Conservation (phyloP, 345 rosid genomes). For the Chamaenerion angustifolium region DNA sequence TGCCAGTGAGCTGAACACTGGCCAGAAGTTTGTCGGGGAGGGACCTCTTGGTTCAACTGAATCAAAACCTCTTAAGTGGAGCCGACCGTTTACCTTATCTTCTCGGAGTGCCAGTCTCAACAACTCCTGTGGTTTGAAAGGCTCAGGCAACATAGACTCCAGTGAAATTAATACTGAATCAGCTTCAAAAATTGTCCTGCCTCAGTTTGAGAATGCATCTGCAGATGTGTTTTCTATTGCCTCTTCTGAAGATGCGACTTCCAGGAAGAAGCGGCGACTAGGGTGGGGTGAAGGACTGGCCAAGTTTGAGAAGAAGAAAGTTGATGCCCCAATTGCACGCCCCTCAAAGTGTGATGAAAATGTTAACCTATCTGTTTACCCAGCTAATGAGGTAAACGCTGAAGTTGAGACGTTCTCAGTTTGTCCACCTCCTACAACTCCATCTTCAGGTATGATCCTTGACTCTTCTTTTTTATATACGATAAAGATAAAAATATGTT, state of each 20-base stretch:
- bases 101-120: conserved; percentile 65
- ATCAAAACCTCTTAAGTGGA: conserved; percentile 60
- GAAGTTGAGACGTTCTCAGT: conserved; percentile 27
- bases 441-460: no score
- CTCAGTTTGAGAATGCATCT: conserved; percentile 41
- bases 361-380: conserved; percentile 22
- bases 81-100: conserved; percentile 42
- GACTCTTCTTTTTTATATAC: no score
- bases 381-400: conserved; percentile 39
- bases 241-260: conserved; percentile 30
- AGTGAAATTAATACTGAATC: conserved; percentile 35
- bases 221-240: conserved; percentile 29
- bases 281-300: conserved; percentile 93
- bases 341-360: conserved; percentile 21
- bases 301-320: conserved; percentile 76
- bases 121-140: conserved; percentile 70
- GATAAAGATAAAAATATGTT: no score
- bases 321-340: conserved; percentile 42
- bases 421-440: conserved; percentile 74
- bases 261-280: conserved; percentile 76
- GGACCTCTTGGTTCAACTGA: conserved; percentile 32
- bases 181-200: conserved; percentile 31
- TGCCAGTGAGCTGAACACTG: conserved; percentile 28
- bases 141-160: conserved; percentile 50
- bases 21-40: conserved; percentile 33